Percentiles rank a stretch among this genome's conserved stretches.
Conservation (phyloP, 257 asterid genomes). For the Prunella vulgaris region DNA sequence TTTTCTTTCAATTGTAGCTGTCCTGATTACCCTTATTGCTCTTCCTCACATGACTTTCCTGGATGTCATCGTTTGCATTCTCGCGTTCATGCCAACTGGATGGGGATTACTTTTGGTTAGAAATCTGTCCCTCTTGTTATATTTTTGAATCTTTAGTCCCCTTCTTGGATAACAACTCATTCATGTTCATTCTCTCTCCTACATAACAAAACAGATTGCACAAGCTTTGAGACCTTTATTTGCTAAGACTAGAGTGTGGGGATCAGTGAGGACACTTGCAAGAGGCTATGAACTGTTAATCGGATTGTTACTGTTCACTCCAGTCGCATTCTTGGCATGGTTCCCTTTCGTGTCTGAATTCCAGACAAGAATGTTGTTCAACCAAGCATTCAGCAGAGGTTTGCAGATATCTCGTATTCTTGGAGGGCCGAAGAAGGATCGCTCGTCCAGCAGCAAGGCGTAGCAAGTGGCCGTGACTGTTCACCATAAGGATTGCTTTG, state of each 20-base stretch:
- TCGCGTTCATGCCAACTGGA: conserved; percentile 96
- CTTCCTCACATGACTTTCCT: conserved; percentile 64
- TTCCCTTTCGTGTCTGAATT: conserved; percentile 97
- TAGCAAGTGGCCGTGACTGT: conserved; percentile 6
- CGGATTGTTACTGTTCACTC: conserved; percentile 80
- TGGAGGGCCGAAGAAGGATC: conserved; percentile 95
- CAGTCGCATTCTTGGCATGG: conserved; percentile 98
- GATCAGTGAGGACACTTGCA: conserved; percentile 71
- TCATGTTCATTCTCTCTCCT: neutral
- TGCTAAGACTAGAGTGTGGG: conserved; percentile 57
- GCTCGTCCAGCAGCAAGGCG: conserved; percentile 70
- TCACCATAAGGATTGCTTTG: neutral
- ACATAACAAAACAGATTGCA: conserved; percentile 53
- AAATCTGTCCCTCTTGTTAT: neutral
- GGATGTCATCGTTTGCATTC: conserved; percentile 76
- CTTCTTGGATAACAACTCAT: neutral
- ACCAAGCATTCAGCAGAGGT: conserved; percentile 97
- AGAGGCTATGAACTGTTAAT: conserved; percentile 74
- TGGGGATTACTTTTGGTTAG: conserved; percentile 92
- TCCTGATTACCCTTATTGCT: conserved; percentile 57
- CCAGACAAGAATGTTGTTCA: conserved; percentile 93
- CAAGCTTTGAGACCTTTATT: conserved; percentile 70
- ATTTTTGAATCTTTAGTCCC: neutral
- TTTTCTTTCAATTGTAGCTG: conserved; percentile 55
- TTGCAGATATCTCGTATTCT: conserved; percentile 96